Conservation (phyloP, 768 basidiomycete genomes). For the Rossbeevera mucosa region DNA sequence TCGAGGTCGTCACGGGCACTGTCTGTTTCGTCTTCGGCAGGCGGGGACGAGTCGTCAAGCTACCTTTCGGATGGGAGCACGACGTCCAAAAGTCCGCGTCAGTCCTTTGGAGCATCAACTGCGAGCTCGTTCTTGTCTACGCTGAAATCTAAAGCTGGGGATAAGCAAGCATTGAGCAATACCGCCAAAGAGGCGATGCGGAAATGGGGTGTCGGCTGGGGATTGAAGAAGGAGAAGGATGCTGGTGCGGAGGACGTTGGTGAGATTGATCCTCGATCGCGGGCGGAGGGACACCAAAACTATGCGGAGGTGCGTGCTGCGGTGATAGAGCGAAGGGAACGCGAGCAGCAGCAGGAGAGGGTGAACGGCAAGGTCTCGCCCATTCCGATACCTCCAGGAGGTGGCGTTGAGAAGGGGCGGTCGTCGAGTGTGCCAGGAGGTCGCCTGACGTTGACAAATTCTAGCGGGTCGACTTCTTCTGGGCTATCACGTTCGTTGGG, state of each 20-base stretch:
- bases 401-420: conserved; percentile 22
- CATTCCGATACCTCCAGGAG: conserved; percentile 30
- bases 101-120: conserved; percentile 37
- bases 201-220: conserved; percentile 83
- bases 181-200: conserved; percentile 86
- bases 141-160: conserved; percentile 68
- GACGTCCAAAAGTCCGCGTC: conserved; percentile 35
- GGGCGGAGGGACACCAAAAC: conserved; percentile 44
- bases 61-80: conserved; percentile 32
- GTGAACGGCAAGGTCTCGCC: conserved; percentile 26
- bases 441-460: conserved; percentile 18
- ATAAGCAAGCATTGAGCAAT: conserved; percentile 82
- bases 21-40: conserved; percentile 32
- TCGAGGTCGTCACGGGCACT: conserved; percentile 33
- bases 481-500: conserved; percentile 35
- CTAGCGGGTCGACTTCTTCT: conserved; percentile 26
- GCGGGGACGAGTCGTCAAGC: conserved; percentile 26
- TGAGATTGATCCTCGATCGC: conserved; percentile 36
- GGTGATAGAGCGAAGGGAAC: conserved; percentile 62
- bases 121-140: conserved; percentile 68
- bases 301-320: conserved; percentile 75
- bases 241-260: conserved; percentile 39
- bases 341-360: conserved; percentile 32
- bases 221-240: conserved; percentile 62
- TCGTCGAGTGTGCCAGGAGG: conserved; percentile 25